Conservation (phyloP, 2,329 filamentous ascomycete genomes). For the Aspergillus sp. region DNA sequence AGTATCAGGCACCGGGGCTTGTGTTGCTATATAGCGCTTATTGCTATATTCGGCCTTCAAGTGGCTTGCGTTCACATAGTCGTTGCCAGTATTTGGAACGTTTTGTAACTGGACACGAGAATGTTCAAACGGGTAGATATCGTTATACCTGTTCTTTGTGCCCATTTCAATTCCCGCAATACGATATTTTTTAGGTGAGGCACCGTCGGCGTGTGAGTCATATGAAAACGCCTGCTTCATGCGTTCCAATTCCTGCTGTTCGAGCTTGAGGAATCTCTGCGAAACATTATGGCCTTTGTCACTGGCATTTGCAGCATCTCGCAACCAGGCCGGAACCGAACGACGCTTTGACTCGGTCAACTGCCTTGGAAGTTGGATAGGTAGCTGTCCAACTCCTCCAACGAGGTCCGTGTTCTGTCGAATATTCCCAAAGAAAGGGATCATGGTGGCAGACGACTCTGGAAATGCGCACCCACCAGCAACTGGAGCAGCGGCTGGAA, state of each 20-base stretch:
- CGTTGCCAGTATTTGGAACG: slow-evolving; percentile 60
- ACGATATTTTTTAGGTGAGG: slow-evolving; percentile 48
- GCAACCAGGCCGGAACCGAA: slow-evolving; percentile 68
- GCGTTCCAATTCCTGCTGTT: slow-evolving; percentile 76
- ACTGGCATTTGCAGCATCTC: slow-evolving; percentile 53
- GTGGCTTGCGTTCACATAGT: slow-evolving; percentile 93
- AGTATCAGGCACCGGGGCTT: slow-evolving; percentile 85
- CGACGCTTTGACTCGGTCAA: slow-evolving; percentile 42
- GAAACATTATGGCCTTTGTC: slow-evolving; percentile 75
- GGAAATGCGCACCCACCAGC: slow-evolving; percentile 84
- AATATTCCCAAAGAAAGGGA: slow-evolving; percentile 94
- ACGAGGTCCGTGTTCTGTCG: slow-evolving; percentile 93
- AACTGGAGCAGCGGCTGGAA: slow-evolving; percentile 61
- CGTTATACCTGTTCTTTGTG: slow-evolving; percentile 93
- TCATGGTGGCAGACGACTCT: slow-evolving; percentile 53
- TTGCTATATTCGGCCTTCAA: slow-evolving; percentile 71
- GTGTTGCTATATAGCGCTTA: slow-evolving; percentile 91
- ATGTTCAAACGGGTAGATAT: slow-evolving; percentile 94
- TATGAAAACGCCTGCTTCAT: slow-evolving; percentile 74
- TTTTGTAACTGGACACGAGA: slow-evolving; percentile 72
- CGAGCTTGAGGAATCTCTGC: slow-evolving; percentile 74
- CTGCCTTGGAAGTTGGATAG: slow-evolving; percentile 50
- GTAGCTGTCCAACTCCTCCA: slow-evolving; percentile 78
- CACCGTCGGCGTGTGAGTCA: slow-evolving; percentile 49
- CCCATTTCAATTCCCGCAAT: slow-evolving; percentile 93